Percentiles rank a stretch among this genome's conserved stretches.
Conservation (phyloP, 495 filamentous ascomycete genomes). For the Penicillium coffeae region DNA sequence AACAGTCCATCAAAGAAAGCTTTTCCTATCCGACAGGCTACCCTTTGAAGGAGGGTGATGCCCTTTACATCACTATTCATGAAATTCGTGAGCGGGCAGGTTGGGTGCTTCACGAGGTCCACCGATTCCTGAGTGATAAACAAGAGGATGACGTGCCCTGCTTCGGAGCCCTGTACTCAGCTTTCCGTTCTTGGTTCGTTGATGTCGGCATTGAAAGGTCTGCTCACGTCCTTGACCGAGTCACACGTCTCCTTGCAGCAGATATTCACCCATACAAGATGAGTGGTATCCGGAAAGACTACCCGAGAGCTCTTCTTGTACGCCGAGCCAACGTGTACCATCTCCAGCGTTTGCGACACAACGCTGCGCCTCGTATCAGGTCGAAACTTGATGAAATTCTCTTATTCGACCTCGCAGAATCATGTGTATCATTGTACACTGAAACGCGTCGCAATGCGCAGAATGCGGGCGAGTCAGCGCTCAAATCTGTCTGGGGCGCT, state of each 20-base stretch:
- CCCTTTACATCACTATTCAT: constrained; percentile 71
- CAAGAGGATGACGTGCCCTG: constrained; percentile 95
- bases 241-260: constrained; percentile 72
- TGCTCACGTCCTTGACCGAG: constrained; percentile 86
- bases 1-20: constrained; percentile 74
- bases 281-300: constrained; percentile 85
- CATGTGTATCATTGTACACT: constrained; percentile 89
- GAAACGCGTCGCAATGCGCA: constrained; percentile 94
- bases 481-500: constrained; percentile 86
- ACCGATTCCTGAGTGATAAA: constrained; percentile 74
- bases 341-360: constrained; percentile 86
- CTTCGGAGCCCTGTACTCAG: constrained; percentile 87
- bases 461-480: constrained; percentile 82
- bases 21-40: constrained; percentile 88
- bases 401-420: constrained; percentile 83
- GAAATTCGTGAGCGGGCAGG: constrained; percentile 74
- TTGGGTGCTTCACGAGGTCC: constrained; percentile 74
- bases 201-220: constrained; percentile 96
- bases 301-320: constrained; percentile 83
- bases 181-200: constrained; percentile 94
- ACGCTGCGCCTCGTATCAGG: constrained; percentile 78
- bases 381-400: constrained; percentile 80
- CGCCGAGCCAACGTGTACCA: constrained; percentile 93
- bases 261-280: constrained; percentile 93
- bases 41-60: constrained; percentile 59